These are phyloP conservation scores for Lunasporangiospora selenospora DNA, from an alignment of 192 early-diverging fungal genomes.

Conservation along the genomic window DNA sequence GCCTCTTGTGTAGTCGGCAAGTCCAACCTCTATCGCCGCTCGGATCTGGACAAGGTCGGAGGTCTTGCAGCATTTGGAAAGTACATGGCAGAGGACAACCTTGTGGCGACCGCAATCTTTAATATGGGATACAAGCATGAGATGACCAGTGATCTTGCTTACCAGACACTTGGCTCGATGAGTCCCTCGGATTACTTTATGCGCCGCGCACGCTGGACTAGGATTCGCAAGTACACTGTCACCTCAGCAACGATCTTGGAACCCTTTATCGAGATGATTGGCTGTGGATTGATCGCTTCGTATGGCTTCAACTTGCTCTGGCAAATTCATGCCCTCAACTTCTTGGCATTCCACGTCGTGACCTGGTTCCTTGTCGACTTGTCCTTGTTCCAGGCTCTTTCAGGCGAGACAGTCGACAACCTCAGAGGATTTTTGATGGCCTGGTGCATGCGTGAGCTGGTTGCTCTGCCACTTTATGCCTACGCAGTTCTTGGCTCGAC, in stretches of 20 bases:
- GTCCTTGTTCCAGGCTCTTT: conserved; percentile 55
- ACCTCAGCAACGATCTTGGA: conserved; percentile 88
- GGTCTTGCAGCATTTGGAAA: conserved; percentile 87
- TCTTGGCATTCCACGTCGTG: conserved; percentile 60
- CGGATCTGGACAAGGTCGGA: conserved; percentile 78
- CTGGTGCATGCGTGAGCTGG: conserved; percentile 85
- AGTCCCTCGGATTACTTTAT: conserved; percentile 81
- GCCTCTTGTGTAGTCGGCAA: conserved; percentile 95
- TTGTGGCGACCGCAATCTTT: conserved; percentile 89
- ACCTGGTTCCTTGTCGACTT: conserved; percentile 71
- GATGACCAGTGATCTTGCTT: conserved; percentile 88
- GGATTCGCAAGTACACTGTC: conserved; percentile 94
- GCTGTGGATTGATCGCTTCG: conserved; percentile 76
- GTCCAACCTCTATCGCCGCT: conserved; percentile 90
- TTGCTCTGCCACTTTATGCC: conserved; percentile 83
- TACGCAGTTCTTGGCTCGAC: conserved; percentile 83
- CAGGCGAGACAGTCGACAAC: conserved; percentile 42
- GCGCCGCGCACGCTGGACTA: conserved; percentile 90
- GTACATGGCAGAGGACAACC: conserved; percentile 96
- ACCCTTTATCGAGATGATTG: conserved; percentile 91
- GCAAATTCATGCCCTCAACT: conserved; percentile 50
- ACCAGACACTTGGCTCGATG: conserved; percentile 82
- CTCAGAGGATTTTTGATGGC: conserved; percentile 65
- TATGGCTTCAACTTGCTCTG: conserved; percentile 69
- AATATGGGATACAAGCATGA: conserved; percentile 76